Conservation (phyloP, 1,284 basidiomycete genomes). For the Boletus nobilissimus region DNA sequence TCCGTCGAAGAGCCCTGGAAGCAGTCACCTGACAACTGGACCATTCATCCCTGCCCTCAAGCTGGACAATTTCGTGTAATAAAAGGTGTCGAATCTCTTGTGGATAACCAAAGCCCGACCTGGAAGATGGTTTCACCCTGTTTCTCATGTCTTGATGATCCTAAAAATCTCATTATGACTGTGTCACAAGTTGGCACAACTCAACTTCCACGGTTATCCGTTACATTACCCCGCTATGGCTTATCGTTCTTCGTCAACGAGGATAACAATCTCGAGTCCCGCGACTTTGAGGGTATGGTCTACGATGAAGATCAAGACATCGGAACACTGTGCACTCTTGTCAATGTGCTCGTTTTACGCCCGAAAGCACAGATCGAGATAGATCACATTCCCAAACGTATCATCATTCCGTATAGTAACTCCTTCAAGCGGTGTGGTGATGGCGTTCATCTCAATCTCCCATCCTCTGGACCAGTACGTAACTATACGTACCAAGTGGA, state of each 20-base stretch:
- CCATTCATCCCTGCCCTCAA: neutral
- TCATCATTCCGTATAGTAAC: neutral
- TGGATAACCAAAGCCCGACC: neutral
- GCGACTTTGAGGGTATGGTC: neutral
- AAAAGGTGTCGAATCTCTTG: neutral
- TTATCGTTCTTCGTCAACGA: too few species aligned
- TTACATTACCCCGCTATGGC: neutral
- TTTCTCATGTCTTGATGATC: neutral
- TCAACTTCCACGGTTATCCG: neutral
- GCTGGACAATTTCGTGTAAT: neutral
- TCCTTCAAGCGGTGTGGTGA: too few species aligned
- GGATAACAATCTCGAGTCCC: neutral
- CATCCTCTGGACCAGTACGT: neutral
- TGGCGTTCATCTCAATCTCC: neutral
- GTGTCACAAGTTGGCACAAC: neutral
- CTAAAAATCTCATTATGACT: neutral
- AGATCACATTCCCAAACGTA: neutral
- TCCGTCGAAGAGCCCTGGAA: neutral
- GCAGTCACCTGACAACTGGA: neutral
- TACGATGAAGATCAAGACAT: neutral
- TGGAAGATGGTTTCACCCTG: neutral
- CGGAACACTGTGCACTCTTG: neutral
- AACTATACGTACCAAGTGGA: slow-evolving; percentile 1
- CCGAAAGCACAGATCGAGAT: neutral
- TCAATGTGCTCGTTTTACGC: neutral